Conservation (phyloP, 139 green algal species). For the Micractinium conductrix region DNA sequence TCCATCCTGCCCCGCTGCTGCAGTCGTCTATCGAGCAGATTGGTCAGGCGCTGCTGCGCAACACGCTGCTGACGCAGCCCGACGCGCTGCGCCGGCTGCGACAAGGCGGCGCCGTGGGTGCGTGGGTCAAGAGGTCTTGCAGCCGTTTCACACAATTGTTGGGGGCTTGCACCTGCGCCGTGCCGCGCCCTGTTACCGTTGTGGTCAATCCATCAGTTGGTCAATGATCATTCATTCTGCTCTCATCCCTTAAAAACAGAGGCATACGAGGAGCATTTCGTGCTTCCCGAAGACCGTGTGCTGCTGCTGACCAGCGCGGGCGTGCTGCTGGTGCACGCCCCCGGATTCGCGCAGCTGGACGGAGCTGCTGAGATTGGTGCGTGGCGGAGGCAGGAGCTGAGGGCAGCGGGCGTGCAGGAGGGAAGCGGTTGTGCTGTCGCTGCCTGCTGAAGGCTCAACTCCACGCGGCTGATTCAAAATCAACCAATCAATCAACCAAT, state of each 20-base stretch:
- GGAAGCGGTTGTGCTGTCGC: no score
- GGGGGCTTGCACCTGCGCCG: no score
- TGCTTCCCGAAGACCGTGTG: constrained; percentile 72
- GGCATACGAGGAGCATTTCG: constrained; percentile 85
- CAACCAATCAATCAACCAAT: no score
- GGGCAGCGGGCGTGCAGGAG: neutral
- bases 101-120: neutral
- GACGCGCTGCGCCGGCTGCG: neutral
- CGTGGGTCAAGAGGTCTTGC: no score
- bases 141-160: no score
- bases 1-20: no score
- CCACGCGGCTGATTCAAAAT: neutral
- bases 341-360: constrained; percentile 70
- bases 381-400: neutral
- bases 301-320: constrained; percentile 77
- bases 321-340: constrained; percentile 70
- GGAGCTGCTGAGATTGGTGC: constrained; percentile 46
- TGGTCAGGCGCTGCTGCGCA: constrained; percentile 73
- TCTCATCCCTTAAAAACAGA: constrained; percentile 33
- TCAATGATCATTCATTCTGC: no score
- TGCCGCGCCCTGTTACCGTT: no score
- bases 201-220: no score
- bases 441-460: neutral
- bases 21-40: constrained; percentile 54
- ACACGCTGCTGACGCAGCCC: constrained; percentile 27